phyloP scores from a whole-genome alignment of 345 rosid genomes.

The Gossypium bickii region DNA sequence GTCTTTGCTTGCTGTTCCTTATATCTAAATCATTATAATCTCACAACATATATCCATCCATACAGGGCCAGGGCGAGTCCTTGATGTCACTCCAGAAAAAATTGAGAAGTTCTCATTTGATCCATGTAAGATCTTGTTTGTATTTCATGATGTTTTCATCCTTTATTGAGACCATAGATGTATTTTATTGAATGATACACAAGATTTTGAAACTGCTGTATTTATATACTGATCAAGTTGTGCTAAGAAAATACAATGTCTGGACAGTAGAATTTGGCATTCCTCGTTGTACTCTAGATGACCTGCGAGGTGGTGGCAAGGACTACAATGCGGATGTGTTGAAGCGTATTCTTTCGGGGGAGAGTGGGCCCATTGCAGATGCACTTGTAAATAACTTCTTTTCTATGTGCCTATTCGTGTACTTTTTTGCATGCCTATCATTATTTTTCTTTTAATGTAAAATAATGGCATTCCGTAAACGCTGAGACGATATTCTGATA shows the following conservation, averaged over 20 bases:
- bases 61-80: slow-evolving; percentile 70
- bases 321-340: slow-evolving; percentile 65
- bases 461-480: not conserved
- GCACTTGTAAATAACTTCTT: slow-evolving; percentile 45
- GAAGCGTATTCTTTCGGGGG: slow-evolving; percentile 70
- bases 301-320: slow-evolving; percentile 76
- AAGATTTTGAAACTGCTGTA: not conserved
- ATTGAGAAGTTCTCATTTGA: slow-evolving; percentile 75
- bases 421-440: not conserved
- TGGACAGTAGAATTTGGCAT: slow-evolving; percentile 81
- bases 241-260: slow-evolving; percentile 5
- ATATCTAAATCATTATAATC: not conserved
- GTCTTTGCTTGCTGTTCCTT: not conserved
- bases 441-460: not conserved
- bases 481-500: not conserved
- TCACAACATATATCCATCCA: slow-evolving; percentile 12
- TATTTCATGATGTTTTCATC: not conserved
- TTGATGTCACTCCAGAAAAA: slow-evolving; percentile 63
- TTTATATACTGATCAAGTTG: not conserved
- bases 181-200: not conserved
- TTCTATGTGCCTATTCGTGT: not conserved
- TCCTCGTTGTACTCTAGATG: slow-evolving; percentile 77
- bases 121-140: slow-evolving; percentile 53
- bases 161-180: not conserved
- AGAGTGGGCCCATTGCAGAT: slow-evolving; percentile 74